phyloP scores from a whole-genome alignment of 345 rosid genomes.

The Populus deltoides region DNA sequence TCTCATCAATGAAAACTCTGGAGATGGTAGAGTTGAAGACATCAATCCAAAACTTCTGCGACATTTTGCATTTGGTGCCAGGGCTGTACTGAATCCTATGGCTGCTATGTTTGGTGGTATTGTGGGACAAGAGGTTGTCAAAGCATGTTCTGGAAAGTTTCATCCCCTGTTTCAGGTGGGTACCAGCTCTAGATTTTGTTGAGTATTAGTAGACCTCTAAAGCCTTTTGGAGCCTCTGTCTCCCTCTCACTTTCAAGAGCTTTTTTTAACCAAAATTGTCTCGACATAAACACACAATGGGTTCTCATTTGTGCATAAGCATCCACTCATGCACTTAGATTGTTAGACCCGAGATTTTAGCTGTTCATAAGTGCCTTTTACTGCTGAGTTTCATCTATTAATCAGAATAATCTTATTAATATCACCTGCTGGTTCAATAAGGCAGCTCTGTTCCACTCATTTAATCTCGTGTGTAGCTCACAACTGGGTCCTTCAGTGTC shows the following conservation, averaged over 20 bases:
- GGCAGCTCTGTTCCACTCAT: not conserved
- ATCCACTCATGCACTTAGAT: not conserved
- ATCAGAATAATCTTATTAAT: not conserved
- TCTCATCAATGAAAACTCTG: constrained; percentile 54
- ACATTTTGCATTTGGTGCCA: constrained; percentile 89
- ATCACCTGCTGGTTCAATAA: not conserved
- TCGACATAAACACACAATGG: not conserved
- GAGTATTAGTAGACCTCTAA: not conserved
- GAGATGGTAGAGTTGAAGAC: constrained; percentile 68
- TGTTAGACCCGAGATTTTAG: not conserved
- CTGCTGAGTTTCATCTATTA: not conserved
- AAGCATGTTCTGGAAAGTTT: constrained; percentile 97
- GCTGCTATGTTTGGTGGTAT: constrained; percentile 99
- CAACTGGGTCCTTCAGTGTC: not conserved
- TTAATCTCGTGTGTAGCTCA: not conserved
- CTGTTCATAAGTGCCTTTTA: not conserved
- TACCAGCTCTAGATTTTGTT: not conserved
- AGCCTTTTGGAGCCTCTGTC: not conserved
- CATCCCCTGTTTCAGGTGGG: constrained; percentile 89
- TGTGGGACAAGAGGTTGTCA: constrained; percentile 97
- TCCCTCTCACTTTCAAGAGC: no score
- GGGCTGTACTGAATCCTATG: constrained; percentile 95
- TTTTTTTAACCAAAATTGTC: not conserved
- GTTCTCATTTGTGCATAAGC: not conserved
- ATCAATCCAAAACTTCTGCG: constrained; percentile 68